Base-by-base conservation (phyloP, 2,329 filamentous ascomycete species). In the Cercospora zeina region DNA sequence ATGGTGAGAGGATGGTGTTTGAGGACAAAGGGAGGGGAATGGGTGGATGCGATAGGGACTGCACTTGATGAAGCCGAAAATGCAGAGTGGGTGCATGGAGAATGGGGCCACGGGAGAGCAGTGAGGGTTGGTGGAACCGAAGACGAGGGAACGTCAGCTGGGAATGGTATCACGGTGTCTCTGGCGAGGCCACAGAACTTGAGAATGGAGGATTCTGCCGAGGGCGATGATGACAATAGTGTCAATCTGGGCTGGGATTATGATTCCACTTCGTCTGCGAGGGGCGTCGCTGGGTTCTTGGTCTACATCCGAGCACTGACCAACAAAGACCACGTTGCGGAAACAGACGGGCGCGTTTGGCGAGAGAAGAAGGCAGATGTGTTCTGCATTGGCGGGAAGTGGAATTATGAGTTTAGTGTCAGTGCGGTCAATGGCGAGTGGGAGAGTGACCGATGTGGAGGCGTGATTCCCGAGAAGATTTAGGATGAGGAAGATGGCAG, bases 321-420 rank as follows among this genome's bases (percentile, higher is more conserved):
- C 21, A 47, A 45, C 24, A 19, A 6, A 13, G 37, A 34, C 1
- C 34, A 54, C 21, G 56, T 51, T 1, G 57, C 61, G 10, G 49
- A 54, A 13, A 62, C 60, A 5, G 49, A 58, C 30, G 60, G 53
- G 3, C 47, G 47, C n/a, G 47, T 51, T 30, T 51, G 47, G 47
- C 47, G 47, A 7, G 47, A 51, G 6, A 50, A 8, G 19, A 54
- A 62, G 21, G 51, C 45, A n/a, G 55, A 37, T 45, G 45, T 36
- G 37, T 51, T 51, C 14, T 55, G 33, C 37, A 53, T 62, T 11
- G 49, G 60, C 27, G 34, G 47, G 24, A 49, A 42, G 27, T 63
- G 61, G 61, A 37, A 59, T 13, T 59, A 56, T 37, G 61, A 63
- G 34, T 59, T 63, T 24, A 49, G 36, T 16, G 57, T 63, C 8